phyloP scores from a whole-genome alignment of 176 grass and related monocot species.

The Themeda triandra region DNA sequence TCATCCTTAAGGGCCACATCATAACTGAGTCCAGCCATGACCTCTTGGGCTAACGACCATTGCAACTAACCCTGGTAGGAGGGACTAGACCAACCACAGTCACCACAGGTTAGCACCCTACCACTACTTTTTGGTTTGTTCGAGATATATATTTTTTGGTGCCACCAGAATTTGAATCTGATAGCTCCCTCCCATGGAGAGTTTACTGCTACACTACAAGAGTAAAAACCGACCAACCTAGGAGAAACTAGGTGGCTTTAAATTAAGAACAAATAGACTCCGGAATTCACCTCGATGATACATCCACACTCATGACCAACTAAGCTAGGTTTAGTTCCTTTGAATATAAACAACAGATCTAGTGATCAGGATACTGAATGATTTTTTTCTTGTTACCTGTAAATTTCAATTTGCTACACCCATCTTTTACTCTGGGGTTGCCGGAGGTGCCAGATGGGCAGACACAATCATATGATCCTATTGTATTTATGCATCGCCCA shows the following conservation, averaged over 20 bases:
- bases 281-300: not conserved
- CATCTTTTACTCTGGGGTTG: not conserved
- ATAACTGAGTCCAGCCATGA: too few relatives aligned
- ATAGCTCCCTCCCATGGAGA: too few relatives aligned
- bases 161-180: too few relatives aligned
- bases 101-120: too few relatives aligned
- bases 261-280: not conserved
- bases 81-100: too few relatives aligned
- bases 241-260: not conserved
- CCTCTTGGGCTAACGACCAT: too few relatives aligned
- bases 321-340: too few relatives aligned
- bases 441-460: not conserved
- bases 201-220: too few relatives aligned
- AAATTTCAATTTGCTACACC: constrained; percentile 1
- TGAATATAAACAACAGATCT: not conserved
- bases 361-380: not conserved
- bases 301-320: not conserved
- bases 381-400: not conserved
- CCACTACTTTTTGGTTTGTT: too few relatives aligned
- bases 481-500: not conserved
- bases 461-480: not conserved
- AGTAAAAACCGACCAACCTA: not conserved
- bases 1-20: too few relatives aligned
- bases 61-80: too few relatives aligned
- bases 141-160: too few relatives aligned